Evolutionary conservation across 2,329 filamentous ascomycete genomes (phyloP).

Genomic region (Emericellopsis atlantica): DNA sequence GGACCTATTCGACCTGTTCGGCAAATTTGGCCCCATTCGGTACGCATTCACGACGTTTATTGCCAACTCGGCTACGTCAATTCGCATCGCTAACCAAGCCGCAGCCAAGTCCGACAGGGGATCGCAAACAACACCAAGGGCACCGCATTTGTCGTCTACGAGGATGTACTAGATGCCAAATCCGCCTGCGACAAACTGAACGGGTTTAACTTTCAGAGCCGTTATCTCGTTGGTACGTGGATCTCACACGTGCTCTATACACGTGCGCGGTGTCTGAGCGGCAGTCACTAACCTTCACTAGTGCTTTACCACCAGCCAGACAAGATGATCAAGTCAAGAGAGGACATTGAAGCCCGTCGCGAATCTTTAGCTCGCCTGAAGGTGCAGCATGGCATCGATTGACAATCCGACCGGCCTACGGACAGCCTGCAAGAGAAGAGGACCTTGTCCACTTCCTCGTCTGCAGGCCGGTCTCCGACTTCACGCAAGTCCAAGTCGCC

Average conservation of each 20-base stretch:
- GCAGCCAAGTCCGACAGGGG: constrained; percentile 93
- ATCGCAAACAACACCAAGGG: constrained; percentile 97
- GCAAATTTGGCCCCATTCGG: constrained; percentile 93
- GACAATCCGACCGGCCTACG: constrained; percentile 65
- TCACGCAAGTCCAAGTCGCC: constrained; percentile 25
- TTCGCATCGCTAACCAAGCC: constrained; percentile 15
- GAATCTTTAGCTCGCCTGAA: constrained; percentile 98
- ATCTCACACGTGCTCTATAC: not conserved
- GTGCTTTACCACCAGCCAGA: constrained; percentile 54
- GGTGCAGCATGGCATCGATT: constrained; percentile 96
- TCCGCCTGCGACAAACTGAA: constrained; percentile 98
- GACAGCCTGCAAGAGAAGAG: constrained; percentile 24
- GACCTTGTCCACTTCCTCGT: constrained; percentile 15
- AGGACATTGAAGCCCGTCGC: constrained; percentile 85
- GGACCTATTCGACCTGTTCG: constrained; percentile 97
- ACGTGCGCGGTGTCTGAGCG: not conserved
- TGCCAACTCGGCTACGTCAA: constrained; percentile 35
- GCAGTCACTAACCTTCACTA: constrained; percentile 11
- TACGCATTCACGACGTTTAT: constrained; percentile 30
- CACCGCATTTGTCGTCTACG: constrained; percentile 98
- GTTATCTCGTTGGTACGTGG: constrained; percentile 87
- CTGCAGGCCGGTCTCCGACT: constrained; percentile 50
- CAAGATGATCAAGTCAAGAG: constrained; percentile 69
- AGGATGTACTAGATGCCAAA: constrained; percentile 98
- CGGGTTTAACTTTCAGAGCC: constrained; percentile 99